These are phyloP conservation scores for Coniochaeta sp. DNA, from an alignment of 2,329 filamentous ascomycete genomes.

Conservation along the genomic window DNA sequence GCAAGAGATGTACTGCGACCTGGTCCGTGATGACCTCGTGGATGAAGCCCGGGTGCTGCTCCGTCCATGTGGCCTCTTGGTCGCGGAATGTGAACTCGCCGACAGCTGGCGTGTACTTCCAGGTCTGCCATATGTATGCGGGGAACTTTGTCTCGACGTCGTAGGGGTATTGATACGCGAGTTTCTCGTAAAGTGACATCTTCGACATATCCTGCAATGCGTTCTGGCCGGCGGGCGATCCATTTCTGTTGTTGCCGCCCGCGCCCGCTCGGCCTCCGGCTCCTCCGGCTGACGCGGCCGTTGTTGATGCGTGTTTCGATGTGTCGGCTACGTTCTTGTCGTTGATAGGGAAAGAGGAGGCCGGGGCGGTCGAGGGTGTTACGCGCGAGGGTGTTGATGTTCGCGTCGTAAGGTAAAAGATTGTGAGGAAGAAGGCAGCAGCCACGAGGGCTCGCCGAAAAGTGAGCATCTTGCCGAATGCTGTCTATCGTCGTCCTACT, in stretches of 20 bases:
- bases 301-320: slow-evolving; percentile 15
- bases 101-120: slow-evolving; percentile 79
- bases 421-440: slow-evolving; percentile 60
- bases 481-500: neutral
- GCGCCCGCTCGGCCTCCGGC: neutral
- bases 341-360: slow-evolving; percentile 22
- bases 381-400: slow-evolving; percentile 13
- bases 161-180: slow-evolving; percentile 92
- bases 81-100: slow-evolving; percentile 74
- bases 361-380: slow-evolving; percentile 21
- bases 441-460: slow-evolving; percentile 69
- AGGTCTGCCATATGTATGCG: slow-evolving; percentile 98
- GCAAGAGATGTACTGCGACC: slow-evolving; percentile 72
- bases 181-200: slow-evolving; percentile 69
- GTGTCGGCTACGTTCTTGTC: slow-evolving; percentile 13
- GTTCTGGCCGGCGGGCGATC: slow-evolving; percentile 39
- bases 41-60: slow-evolving; percentile 81
- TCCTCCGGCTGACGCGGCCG: slow-evolving; percentile 9
- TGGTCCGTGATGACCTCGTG: slow-evolving; percentile 96
- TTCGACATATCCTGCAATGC: slow-evolving; percentile 62
- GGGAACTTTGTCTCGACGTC: slow-evolving; percentile 84
- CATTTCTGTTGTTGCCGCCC: slow-evolving; percentile 10
- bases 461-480: slow-evolving; percentile 57
- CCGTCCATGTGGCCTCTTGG: slow-evolving; percentile 83
- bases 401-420: slow-evolving; percentile 65